These are phyloP conservation scores for Hypoxylon sp. DNA, from an alignment of 2,329 filamentous ascomycete species.

Conservation along the genomic window DNA sequence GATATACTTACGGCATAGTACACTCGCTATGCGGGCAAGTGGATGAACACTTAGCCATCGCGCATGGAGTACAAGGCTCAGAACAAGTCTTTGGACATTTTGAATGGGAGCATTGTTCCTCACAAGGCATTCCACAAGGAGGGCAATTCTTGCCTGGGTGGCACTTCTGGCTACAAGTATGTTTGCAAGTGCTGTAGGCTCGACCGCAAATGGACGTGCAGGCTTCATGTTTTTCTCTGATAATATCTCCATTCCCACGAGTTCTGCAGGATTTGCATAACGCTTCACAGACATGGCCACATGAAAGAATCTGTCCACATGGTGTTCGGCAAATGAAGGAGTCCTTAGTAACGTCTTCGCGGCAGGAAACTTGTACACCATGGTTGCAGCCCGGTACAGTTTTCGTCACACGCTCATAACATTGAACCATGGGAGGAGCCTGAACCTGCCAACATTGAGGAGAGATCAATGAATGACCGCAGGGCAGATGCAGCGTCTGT, in stretches of 20 bases:
- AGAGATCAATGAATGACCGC: slow-evolving; percentile 58
- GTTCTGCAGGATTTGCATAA: slow-evolving; percentile 65
- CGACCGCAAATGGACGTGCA: slow-evolving; percentile 53
- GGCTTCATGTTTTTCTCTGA: slow-evolving; percentile 60
- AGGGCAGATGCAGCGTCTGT: slow-evolving; percentile 55
- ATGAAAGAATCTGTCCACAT: slow-evolving; percentile 65
- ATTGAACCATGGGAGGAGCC: slow-evolving; percentile 62
- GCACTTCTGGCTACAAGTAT: slow-evolving; percentile 67
- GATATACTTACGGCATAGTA: slow-evolving; percentile 39
- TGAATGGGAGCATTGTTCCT: slow-evolving; percentile 70
- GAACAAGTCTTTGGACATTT: slow-evolving; percentile 67
- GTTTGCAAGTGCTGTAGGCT: slow-evolving; percentile 67
- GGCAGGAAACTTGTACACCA: slow-evolving; percentile 64
- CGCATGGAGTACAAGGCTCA: slow-evolving; percentile 74
- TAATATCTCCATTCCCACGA: slow-evolving; percentile 51
- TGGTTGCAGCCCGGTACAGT: slow-evolving; percentile 70
- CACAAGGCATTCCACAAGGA: slow-evolving; percentile 66
- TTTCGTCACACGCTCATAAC: slow-evolving; percentile 62
- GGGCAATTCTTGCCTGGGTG: slow-evolving; percentile 65
- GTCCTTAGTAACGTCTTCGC: slow-evolving; percentile 59
- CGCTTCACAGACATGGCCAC: slow-evolving; percentile 71
- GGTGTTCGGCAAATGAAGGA: slow-evolving; percentile 63
- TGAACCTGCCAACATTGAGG: slow-evolving; percentile 61
- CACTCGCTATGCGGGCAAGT: slow-evolving; percentile 34
- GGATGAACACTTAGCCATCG: slow-evolving; percentile 43